Evolutionary conservation across 2,329 filamentous ascomycete species (phyloP), one percentile per base, ranked within the genome.

Genomic region (Fusarium sp.): DNA sequence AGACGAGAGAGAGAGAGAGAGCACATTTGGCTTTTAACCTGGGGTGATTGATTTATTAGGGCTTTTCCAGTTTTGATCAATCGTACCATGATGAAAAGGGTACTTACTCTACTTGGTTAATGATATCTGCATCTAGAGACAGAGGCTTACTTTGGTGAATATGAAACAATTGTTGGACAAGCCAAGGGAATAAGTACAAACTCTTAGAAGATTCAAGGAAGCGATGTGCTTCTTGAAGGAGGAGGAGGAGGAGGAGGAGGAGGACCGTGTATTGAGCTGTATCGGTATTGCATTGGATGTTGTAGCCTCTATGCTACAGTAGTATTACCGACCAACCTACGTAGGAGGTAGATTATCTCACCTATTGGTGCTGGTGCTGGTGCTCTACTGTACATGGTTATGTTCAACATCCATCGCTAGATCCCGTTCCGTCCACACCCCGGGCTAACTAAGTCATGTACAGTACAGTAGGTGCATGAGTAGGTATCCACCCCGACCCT

Each of bases 401-500:
- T 26, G 26, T 26, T 35, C 10, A 49, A 24, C 43, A 49, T 30
- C 43, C 35, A 48, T 49, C 43, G 37, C 20, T 35, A 44, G 24
- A 44, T 45, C 50, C 52, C 44, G 52, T 55, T 55, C 52, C 52
- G 44, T 55, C 44, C 32, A 55, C 52, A 50, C 52, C 52, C 52
- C 24, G 20, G 20, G 17, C n/a, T 37, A 37, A 33, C 14, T 10
- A 20, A 30, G n/a, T 14, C 40, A 41, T n/a, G 20, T 51, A 44
- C 14, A 52, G 15, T 48, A 32, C 20, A 24, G 46, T 28, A 45
- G 19, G 35, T 37, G 35, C 35, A 37, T 35, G 17, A 32, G 28
- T 51, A 39, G 26, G 33, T 58, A 39, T 20, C 65, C 68, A 68
- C 62, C 62, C 62, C 62, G 65, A 70, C 67, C 68, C 66, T 65